Evolutionary conservation across 192 early-diverging fungal species (phyloP).

Genomic region (Glomus cerebriforme): DNA sequence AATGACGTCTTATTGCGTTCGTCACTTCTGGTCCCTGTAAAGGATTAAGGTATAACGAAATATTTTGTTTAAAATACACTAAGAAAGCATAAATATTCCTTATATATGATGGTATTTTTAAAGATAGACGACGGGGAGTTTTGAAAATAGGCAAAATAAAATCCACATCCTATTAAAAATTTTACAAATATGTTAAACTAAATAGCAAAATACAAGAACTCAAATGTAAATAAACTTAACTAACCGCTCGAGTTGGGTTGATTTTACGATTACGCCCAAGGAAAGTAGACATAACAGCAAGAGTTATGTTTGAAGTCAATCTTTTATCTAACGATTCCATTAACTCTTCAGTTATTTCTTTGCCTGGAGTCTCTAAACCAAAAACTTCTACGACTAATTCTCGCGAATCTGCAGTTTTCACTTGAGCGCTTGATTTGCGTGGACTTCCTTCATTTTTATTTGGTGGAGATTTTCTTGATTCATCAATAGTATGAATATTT

Average conservation of each 20-base stretch:
- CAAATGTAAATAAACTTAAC: conserved; percentile 9
- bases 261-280: conserved; percentile 68
- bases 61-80: conserved; percentile 64
- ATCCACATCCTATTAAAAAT: conserved; percentile 64
- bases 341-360: conserved; percentile 61
- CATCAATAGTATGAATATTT: conserved; percentile 9
- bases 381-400: conserved; percentile 70
- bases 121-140: conserved; percentile 39
- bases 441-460: conserved; percentile 40
- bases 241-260: conserved; percentile 63
- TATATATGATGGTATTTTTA: conserved; percentile 58
- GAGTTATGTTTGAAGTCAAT: conserved; percentile 61
- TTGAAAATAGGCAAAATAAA: conserved; percentile 73
- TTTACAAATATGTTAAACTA: neutral
- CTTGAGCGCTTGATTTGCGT: conserved; percentile 31
- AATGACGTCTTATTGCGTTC: conserved; percentile 42
- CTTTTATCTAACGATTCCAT: conserved; percentile 64
- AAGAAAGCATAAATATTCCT: conserved; percentile 63
- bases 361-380: conserved; percentile 63
- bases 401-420: conserved; percentile 41
- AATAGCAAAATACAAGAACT: neutral
- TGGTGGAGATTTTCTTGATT: conserved; percentile 34
- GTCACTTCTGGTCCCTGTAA: conserved; percentile 48
- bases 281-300: conserved; percentile 62
- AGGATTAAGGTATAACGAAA: conserved; percentile 45